Evolutionary conservation across 2,329 filamentous ascomycete species (phyloP).

Genomic region (Saccharata proteae): DNA sequence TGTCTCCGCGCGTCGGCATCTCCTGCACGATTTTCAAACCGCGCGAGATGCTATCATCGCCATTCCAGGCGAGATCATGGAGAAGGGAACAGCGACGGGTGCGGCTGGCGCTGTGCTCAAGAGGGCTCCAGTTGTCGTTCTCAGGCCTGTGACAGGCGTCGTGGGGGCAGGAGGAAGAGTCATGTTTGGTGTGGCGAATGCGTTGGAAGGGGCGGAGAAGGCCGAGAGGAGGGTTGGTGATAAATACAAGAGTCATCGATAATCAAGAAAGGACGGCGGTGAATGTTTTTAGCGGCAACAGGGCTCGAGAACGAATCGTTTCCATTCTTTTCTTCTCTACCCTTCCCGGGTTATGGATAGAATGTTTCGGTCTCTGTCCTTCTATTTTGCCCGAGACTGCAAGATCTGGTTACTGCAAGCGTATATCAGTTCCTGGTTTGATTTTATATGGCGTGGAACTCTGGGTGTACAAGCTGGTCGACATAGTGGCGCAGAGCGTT

Average conservation of each 20-base stretch:
- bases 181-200: conserved; percentile 82
- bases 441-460: no score
- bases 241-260: conserved; percentile 36
- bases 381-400: no score
- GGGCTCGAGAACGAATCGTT: no score
- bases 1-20: conserved; percentile 65
- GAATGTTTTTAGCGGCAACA: no score
- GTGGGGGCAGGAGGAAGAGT: conserved; percentile 82
- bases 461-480: no score
- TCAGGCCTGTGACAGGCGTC: conserved; percentile 81
- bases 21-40: conserved; percentile 76
- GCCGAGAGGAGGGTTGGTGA: conserved; percentile 78
- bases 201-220: conserved; percentile 71
- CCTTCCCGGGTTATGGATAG: no score
- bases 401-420: no score
- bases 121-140: conserved; percentile 83
- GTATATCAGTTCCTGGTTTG: no score
- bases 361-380: no score
- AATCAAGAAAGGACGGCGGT: no score
- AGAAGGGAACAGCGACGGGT: conserved; percentile 68
- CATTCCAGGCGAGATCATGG: conserved; percentile 81
- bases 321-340: no score
- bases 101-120: conserved; percentile 67
- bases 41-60: conserved; percentile 89
- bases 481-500: no score